Evolutionary conservation across 1,139 yeast genomes (phyloP).

Genomic region (Hansenula sp.): DNA sequence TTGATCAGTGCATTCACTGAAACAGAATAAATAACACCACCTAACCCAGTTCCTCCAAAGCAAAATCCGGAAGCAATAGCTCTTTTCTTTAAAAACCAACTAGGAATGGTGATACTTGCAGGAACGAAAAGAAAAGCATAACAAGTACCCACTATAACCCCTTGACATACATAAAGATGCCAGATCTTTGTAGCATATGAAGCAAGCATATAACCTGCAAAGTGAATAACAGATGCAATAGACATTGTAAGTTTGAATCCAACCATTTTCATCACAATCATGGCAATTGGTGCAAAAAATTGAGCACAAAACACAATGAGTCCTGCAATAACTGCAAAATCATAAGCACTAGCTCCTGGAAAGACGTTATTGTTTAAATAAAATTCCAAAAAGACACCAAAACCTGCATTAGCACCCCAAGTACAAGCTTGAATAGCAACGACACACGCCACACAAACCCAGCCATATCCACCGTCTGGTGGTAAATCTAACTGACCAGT

Average conservation of each 20-base stretch:
- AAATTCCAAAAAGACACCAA: constrained; percentile 61
- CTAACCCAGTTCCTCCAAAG: constrained; percentile 57
- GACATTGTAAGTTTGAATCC: constrained; percentile 37
- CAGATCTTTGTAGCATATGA: constrained; percentile 56
- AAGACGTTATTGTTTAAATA: constrained; percentile 46
- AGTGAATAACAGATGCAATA: constrained; percentile 47
- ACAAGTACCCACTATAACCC: constrained; percentile 58
- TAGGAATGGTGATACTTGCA: constrained; percentile 49
- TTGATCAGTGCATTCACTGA: constrained; percentile 35
- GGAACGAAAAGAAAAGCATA: constrained; percentile 60
- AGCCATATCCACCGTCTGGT: constrained; percentile 68
- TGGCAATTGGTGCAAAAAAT: constrained; percentile 49
- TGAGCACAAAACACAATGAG: constrained; percentile 56
- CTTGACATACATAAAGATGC: constrained; percentile 70
- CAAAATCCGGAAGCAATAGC: constrained; percentile 54
- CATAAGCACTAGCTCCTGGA: constrained; percentile 53
- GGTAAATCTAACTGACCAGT: constrained; percentile 36
- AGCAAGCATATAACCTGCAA: constrained; percentile 57
- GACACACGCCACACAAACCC: constrained; percentile 59
- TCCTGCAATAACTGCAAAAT: constrained; percentile 71
- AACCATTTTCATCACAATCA: constrained; percentile 31
- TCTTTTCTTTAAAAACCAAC: constrained; percentile 56
- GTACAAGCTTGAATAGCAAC: constrained; percentile 51
- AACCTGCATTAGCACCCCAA: constrained; percentile 75
- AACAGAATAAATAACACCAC: constrained; percentile 42